phyloP scores from a whole-genome alignment of 2,329 filamentous ascomycete species.

The Drechslerella coelobrocha region DNA sequence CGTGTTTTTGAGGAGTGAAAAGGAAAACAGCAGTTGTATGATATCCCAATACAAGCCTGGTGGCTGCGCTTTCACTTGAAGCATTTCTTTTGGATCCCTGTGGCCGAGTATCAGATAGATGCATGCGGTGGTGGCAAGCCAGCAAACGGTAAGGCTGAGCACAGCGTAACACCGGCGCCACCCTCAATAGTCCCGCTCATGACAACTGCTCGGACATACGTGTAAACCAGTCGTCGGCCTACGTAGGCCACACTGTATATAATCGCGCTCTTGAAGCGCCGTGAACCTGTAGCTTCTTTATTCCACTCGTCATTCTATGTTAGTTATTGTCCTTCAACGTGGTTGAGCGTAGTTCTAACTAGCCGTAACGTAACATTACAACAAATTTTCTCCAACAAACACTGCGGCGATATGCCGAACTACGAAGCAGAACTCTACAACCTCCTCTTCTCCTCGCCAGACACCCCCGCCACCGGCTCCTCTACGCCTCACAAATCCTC shows the following conservation, averaged over 20 bases:
- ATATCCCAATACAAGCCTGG: neutral
- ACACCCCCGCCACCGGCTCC: conserved; percentile 2
- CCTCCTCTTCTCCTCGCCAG: conserved; percentile 15
- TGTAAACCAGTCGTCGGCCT: no score
- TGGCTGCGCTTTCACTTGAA: conserved; percentile 2
- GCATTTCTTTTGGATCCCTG: no score
- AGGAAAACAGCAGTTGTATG: neutral
- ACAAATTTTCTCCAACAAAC: conserved; percentile 31
- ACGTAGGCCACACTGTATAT: no score
- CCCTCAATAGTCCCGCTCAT: neutral
- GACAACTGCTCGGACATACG: no score
- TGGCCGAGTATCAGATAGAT: no score
- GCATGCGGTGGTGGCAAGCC: conserved; percentile 1
- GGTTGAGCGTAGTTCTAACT: no score
- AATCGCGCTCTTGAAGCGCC: no score
- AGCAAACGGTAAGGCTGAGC: neutral
- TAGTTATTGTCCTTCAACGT: no score
- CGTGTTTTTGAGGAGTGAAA: neutral
- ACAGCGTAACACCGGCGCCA: neutral
- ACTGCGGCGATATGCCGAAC: conserved; percentile 7
- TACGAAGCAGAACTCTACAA: neutral
- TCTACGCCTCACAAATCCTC: conserved; percentile 37
- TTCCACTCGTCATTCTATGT: no score
- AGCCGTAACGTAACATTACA: neutral
- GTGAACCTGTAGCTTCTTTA: no score